Evolutionary conservation across 805 yeast genomes (phyloP).

Genomic region (Hanseniaspora nectarophila): DNA sequence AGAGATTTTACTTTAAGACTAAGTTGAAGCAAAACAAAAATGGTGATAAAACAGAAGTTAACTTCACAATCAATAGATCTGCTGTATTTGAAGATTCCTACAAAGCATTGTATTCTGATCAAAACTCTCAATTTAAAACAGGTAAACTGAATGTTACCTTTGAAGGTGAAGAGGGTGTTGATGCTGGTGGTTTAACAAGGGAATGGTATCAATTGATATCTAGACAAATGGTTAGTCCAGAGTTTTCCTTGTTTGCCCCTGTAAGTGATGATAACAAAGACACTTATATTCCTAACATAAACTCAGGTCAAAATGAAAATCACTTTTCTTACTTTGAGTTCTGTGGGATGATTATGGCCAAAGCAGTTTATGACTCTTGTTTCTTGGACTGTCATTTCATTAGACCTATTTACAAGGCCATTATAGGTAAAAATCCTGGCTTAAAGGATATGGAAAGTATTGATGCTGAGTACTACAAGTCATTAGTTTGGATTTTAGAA

Average conservation of each 20-base stretch:
- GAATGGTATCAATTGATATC: constrained; percentile 95
- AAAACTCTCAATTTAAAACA: constrained; percentile 49
- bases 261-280: constrained; percentile 75
- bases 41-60: constrained; percentile 31
- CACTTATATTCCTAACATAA: constrained; percentile 88
- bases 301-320: constrained; percentile 86
- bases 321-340: constrained; percentile 87
- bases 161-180: constrained; percentile 90
- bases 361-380: constrained; percentile 79
- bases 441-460: constrained; percentile 88
- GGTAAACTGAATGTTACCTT: constrained; percentile 71
- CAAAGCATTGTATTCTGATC: constrained; percentile 66
- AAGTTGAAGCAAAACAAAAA: constrained; percentile 46
- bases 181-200: constrained; percentile 95
- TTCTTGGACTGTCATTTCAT: constrained; percentile 89
- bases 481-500: constrained; percentile 89
- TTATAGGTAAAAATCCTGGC: constrained; percentile 67
- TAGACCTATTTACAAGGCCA: constrained; percentile 82
- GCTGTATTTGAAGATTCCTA: constrained; percentile 88
- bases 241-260: constrained; percentile 81
- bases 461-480: constrained; percentile 84
- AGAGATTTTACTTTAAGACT: constrained; percentile 71
- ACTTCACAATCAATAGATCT: constrained; percentile 60
- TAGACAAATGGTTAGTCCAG: constrained; percentile 91
- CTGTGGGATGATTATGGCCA: constrained; percentile 86